Base-by-base conservation (phyloP, 139 green algal species). In the Nannochloris sp. region DNA sequence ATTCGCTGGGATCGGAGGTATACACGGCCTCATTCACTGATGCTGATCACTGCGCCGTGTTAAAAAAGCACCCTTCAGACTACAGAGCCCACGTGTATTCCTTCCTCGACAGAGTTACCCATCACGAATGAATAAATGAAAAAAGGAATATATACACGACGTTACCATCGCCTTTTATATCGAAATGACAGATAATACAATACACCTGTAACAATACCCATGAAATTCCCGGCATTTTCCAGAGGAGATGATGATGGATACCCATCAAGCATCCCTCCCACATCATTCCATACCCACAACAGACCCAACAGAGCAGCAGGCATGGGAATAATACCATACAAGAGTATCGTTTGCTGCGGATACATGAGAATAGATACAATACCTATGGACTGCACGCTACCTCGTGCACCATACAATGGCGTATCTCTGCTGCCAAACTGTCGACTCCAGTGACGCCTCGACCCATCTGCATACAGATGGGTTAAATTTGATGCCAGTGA, bases 311-410 rank as follows among this genome's bases (percentile, higher is more conserved):
- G 46, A 20, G 78, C 75, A 4, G 79, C 79, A 4, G 79, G 79
- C 48, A 85, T 55, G 23, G 77, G 79, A 10, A 85, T 67, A 40
- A 85, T 37, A 46, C 71, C 69, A 40, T 84, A 82, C 2, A 85
- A 60, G 45, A 80, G 68, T 17, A 85, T 71, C 16, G 70, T 85
- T 55, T 59, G 45, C 2, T 50, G 73, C 4, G 79, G 79, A 45
- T 73, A 82, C 5, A 79, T 31, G 28, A 76, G 51, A 50, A 82
- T 77, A 46, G 70, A 40, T 2, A 75, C n/a, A 9, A 75, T 28
- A 5, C 72, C 61, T 3, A 85, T 65, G 2, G 69, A 46, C 43
- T 80, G 81, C 6, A 85, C 73, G 13, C 78, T 70, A 2, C 55
- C 77, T 36, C 62, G 74, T 17, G 79, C 79, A 30, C 79, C 79